Percentiles rank a stretch among this genome's conserved stretches.
Evolutionary conservation across 2,329 filamentous ascomycete species (phyloP).

Genomic region (Hysterium pulicare): DNA sequence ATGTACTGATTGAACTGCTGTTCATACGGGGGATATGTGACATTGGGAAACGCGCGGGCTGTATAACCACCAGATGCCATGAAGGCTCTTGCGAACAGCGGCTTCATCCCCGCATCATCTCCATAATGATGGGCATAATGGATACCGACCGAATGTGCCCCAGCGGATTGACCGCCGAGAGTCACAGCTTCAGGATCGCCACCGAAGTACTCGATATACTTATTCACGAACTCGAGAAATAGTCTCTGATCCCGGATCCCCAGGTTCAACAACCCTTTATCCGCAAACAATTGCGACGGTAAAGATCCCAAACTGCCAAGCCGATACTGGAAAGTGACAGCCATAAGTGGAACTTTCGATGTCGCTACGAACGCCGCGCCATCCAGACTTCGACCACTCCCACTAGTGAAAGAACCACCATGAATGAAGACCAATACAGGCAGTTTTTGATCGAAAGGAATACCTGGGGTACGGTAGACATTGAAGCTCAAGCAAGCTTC

Average conservation of each 20-base stretch:
- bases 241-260: conserved; percentile 28
- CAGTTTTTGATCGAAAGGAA: conserved; percentile 25
- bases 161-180: conserved; percentile 41
- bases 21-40: conserved; percentile 29
- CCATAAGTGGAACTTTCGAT: conserved; percentile 29
- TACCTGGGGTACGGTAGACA: conserved; percentile 25
- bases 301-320: conserved; percentile 32
- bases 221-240: conserved; percentile 37
- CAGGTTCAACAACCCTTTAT: conserved; percentile 29
- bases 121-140: conserved; percentile 37
- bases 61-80: conserved; percentile 34
- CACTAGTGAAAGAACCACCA: conserved; percentile 15
- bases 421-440: conserved; percentile 20
- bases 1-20: conserved; percentile 30
- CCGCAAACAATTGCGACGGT: conserved; percentile 30
- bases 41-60: conserved; percentile 32
- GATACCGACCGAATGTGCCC: conserved; percentile 35
- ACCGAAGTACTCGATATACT: conserved; percentile 40
- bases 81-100: conserved; percentile 32
- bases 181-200: conserved; percentile 40
- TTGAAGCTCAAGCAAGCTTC: conserved; percentile 35
- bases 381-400: conserved; percentile 31
- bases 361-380: conserved; percentile 31
- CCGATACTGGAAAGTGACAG: conserved; percentile 34
- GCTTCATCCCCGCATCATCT: conserved; percentile 23